A percentile compares a stretch with the other conserved stretches of the same genome.
Conservation (phyloP, 2,329 filamentous ascomycete species). For the Aspergillus texensis region DNA sequence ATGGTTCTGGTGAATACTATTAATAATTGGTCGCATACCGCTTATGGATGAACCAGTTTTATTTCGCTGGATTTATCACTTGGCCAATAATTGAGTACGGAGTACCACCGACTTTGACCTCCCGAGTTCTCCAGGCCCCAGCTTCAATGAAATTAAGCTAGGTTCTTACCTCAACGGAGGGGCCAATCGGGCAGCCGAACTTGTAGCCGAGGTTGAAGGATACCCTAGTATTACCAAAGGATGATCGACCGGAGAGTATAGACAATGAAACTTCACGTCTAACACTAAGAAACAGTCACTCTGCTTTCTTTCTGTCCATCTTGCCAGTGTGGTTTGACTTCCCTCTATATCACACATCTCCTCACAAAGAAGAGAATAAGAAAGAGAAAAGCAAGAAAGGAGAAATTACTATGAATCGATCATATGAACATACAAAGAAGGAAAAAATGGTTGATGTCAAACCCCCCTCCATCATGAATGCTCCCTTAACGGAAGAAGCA, state of each 20-base stretch:
- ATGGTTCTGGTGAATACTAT: not conserved
- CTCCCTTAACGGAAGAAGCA: constrained; percentile 10
- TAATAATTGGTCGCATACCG: not conserved
- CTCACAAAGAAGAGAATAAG: not conserved
- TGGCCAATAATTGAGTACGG: not conserved
- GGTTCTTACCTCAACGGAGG: not conserved
- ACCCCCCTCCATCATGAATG: constrained; percentile 8
- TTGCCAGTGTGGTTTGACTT: not conserved
- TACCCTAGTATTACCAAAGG: too few species aligned
- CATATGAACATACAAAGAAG: not conserved
- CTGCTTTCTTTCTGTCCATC: not conserved
- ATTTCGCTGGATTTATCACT: not conserved
- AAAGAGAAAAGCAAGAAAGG: not conserved
- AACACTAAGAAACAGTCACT: not conserved
- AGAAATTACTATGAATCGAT: not conserved
- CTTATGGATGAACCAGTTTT: not conserved
- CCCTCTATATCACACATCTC: not conserved
- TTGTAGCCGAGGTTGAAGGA: not conserved
- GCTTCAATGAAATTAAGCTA: not conserved
- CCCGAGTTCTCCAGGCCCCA: too few species aligned
- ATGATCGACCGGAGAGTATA: not conserved
- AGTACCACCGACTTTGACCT: not conserved
- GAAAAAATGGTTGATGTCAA: constrained; percentile 1
- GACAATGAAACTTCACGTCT: not conserved
- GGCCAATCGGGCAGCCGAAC: not conserved